Base-by-base conservation (phyloP, 2,329 filamentous ascomycete genomes). In the Aspergillus uvarum region DNA sequence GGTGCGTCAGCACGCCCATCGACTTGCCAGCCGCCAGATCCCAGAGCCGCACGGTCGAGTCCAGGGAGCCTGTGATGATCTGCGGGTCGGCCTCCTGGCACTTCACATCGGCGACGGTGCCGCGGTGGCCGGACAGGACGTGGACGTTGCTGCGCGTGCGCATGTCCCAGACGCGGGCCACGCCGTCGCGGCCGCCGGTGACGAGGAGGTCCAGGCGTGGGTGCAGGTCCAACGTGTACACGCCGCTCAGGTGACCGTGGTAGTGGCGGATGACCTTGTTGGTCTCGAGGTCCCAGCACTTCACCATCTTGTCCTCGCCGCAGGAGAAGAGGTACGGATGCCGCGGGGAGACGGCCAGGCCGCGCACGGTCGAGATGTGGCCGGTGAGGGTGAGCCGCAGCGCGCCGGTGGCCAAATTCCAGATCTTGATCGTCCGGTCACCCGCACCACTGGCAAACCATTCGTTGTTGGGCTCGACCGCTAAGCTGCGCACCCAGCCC, bases 221-320 rank as follows among this genome's bases (percentile, higher is more conserved):
- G 73, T 99, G 95, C n/a, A 99, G 81, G 2, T 90, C 86, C 5
- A 99, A 82, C 0, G 93, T 93, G 78, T 99, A 99, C 4, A 99
- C 95, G 65, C 95, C 95, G 68, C 91, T 96, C 22, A 99, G 81
- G 79, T 99, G 95, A 19, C 96, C 96, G 75, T 99, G 95, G 76
- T 98, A 99, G 77, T 97, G 92, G 44, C 94, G 87, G 72, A 98
- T 97, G 61, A 99, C 95, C 77, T 97, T 97, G 81, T 99, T 99
- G n/a, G 94, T 97, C 77, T 99, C 95, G 66, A 99, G 80, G 80
- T 99, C 95, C 95, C 95, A 99, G 79, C 95, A 99, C 79, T 99
- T 99, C 63, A 99, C 95, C 93, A 97, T 97, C 81, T 99, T 99
- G 76, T 99, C 95, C 77, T 99, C 95, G 60, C 92, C 96, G 72